Evolutionary conservation across 2,329 filamentous ascomycete species (phyloP), one percentile per base, ranked within the genome.

Genomic region (Aspergillus spinulosporus): DNA sequence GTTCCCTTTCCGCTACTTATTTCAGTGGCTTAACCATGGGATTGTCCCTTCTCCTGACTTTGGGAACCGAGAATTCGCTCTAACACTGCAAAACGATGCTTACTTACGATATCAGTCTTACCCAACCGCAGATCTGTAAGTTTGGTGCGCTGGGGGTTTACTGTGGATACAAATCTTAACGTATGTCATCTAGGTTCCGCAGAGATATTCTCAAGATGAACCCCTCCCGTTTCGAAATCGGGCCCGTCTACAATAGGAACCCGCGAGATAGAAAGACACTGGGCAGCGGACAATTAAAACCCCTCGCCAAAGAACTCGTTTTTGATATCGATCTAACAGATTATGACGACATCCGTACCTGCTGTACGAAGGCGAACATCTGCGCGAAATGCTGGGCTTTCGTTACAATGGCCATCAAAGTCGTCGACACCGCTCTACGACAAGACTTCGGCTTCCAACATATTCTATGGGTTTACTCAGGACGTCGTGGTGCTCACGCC

Each of bases 321-420:
- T 97, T 99, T 74, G 94, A 99, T 88, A 97, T 99, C 67, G 94
- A 99, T 83, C 83, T 99, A 84, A 97, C 94, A 53, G 94, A 97
- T 76, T 99, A 99, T 75, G 94, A 99, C 72, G 91, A 96, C 63
- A 90, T 99, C 62, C 87, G 94, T 64, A 97, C 92, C 29, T 99
- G 94, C 76, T 99, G 94, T 72, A 86, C 88, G 67, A 92, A 93
- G 71, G 91, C 93, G 6, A 95, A 90, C 65, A 97, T 99, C 62
- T 99, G 94, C 73, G 82, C 81, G 63, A 94, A 92, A 72, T 99
- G 94, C 77, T 99, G 94, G 94, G 82, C 88, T 49, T 99, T 97
- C 74, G 95, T 96, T 66, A 96, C 90, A 26, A 97, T 99, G 92
- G 90, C 94, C 5, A 93, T 99, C 72, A 94, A 95, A 71, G 91